Percentiles rank a stretch among this genome's conserved stretches.
These are phyloP conservation scores for Candida jianshihensis DNA, from an alignment of 805 yeast genomes.

Conservation along the genomic window DNA sequence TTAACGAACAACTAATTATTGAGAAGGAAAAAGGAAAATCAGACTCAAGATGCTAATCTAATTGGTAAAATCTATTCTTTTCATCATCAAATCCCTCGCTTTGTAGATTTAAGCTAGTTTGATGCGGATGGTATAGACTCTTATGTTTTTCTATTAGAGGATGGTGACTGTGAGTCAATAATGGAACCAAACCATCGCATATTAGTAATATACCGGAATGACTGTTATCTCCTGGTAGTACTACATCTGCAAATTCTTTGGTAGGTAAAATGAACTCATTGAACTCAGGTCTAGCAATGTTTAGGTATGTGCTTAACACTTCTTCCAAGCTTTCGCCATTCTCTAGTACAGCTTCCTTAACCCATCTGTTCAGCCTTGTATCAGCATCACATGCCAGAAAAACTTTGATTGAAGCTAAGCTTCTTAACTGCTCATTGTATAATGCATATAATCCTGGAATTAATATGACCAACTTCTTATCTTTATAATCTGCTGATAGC, in stretches of 20 bases:
- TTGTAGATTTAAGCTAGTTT: conserved; percentile 24
- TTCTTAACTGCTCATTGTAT: conserved; percentile 50
- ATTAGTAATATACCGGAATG: conserved; percentile 48
- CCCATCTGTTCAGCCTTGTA: conserved; percentile 75
- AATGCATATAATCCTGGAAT: conserved; percentile 80
- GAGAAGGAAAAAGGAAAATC: conserved; percentile 22
- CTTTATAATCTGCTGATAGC: conserved; percentile 7
- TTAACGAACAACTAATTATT: conserved; percentile 31
- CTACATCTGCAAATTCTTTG: conserved; percentile 65
- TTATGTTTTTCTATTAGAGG: conserved; percentile 2
- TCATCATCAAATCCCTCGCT: conserved; percentile 32
- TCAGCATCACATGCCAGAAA: conserved; percentile 85
- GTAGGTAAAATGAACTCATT: conserved; percentile 59
- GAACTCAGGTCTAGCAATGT: conserved; percentile 58
- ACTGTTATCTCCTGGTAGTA: conserved; percentile 67
- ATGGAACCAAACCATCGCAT: conserved; percentile 54
- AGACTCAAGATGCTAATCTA: conserved; percentile 23
- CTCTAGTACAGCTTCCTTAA: conserved; percentile 28
- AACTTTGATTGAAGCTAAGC: conserved; percentile 55
- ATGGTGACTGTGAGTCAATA: conserved; percentile 16
- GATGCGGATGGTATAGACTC: conserved; percentile 6
- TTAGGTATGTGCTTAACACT: conserved; percentile 40
- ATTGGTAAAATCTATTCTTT: conserved; percentile 37
- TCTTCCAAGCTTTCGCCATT: conserved; percentile 20
- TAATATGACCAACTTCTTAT: conserved; percentile 34